A percentile compares a stretch with the other conserved stretches of the same genome.
Conservation (phyloP, 2,329 filamentous ascomycete species). For the Pseudogymnoascus sp. region DNA sequence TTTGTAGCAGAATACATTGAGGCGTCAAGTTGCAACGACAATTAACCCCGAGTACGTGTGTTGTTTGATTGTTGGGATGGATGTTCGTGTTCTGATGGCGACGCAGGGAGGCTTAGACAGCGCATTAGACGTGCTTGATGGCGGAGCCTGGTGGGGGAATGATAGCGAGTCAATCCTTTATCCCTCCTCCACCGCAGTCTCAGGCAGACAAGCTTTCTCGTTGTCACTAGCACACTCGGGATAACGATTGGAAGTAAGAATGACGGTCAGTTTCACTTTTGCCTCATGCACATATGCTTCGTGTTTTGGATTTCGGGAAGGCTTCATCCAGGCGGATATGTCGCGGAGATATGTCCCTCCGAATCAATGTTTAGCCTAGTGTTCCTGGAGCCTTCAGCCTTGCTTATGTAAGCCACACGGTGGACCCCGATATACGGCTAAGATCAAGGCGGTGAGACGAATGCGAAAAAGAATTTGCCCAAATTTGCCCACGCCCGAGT, state of each 20-base stretch:
- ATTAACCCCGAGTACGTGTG: neutral
- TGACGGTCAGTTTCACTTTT: neutral
- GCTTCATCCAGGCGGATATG: conserved; percentile 2
- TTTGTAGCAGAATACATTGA: neutral
- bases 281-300: neutral
- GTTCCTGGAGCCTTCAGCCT: neutral
- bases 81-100: neutral
- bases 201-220: neutral
- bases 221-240: neutral
- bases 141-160: neutral
- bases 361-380: neutral
- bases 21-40: neutral
- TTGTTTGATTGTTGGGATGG: neutral
- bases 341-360: neutral
- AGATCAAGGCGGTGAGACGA: conserved; percentile 1
- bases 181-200: neutral
- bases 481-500: conserved; percentile 4
- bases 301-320: conserved; percentile 5
- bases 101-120: neutral
- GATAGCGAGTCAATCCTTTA: neutral
- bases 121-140: neutral
- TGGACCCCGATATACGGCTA: neutral
- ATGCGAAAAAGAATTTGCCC: conserved; percentile 8
- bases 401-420: neutral
- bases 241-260: neutral